A percentile compares a stretch with the other conserved stretches of the same genome.
phyloP scores from a whole-genome alignment of 2,329 filamentous ascomycete genomes.

The Xenosphaeropsis pyriputrescens region DNA sequence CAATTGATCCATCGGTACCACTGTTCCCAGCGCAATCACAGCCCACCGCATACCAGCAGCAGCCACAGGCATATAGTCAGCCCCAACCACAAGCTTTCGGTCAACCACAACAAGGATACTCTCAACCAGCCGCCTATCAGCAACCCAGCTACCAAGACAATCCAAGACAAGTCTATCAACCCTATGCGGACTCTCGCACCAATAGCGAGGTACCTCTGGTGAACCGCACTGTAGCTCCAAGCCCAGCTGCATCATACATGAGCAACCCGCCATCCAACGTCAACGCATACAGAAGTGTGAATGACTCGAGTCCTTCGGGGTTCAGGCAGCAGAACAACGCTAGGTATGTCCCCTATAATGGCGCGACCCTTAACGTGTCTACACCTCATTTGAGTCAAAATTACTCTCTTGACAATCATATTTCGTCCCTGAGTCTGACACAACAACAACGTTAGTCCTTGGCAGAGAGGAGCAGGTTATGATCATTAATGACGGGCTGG shows the following conservation, averaged over 20 bases:
- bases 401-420: too few species aligned
- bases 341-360: conserved; percentile 23
- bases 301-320: conserved; percentile 24
- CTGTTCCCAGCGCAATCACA: conserved; percentile 25
- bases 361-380: not conserved
- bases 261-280: conserved; percentile 18
- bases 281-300: conserved; percentile 21
- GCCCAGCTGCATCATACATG: conserved; percentile 12
- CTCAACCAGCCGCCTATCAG: too few species aligned
- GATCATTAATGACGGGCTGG: conserved; percentile 25
- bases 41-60: conserved; percentile 5
- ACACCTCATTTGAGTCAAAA: conserved; percentile 7
- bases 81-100: too few species aligned
- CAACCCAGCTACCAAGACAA: conserved; percentile 16
- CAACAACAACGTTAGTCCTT: conserved; percentile 24
- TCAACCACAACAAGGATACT: too few species aligned
- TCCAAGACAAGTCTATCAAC: conserved; percentile 9
- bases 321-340: conserved; percentile 26
- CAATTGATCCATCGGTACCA: conserved; percentile 33
- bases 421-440: too few species aligned
- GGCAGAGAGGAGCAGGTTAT: conserved; percentile 41
- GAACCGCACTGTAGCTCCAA: conserved; percentile 9
- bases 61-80: too few species aligned
- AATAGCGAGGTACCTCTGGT: conserved; percentile 8
- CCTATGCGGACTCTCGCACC: conserved; percentile 12